Percentiles rank a stretch among this genome's conserved stretches.
These are phyloP conservation scores for Mayamaea pseudoterrestris DNA, from an alignment of 108 stramenopile genomes.

Conservation along the genomic window DNA sequence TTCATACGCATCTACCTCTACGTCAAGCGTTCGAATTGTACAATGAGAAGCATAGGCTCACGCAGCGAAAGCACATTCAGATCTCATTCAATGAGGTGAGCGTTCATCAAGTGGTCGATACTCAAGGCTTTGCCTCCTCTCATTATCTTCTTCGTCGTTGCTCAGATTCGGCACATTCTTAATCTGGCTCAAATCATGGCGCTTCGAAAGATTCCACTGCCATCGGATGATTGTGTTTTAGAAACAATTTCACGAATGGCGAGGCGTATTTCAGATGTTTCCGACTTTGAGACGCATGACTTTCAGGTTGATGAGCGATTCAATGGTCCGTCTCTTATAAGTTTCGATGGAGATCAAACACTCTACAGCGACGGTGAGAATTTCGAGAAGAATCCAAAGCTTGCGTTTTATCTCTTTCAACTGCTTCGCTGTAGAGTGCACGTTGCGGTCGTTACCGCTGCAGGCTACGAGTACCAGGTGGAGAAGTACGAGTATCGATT, in stretches of 20 bases:
- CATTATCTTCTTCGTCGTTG: no score
- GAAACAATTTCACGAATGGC: no score
- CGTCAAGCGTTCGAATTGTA: conserved; percentile 69
- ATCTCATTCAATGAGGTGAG: conserved; percentile 84
- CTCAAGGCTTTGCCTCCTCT: no score
- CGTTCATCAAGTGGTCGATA: no score
- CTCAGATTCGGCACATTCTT: conserved; percentile 85
- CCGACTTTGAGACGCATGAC: conserved; percentile 1
- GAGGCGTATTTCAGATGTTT: not conserved
- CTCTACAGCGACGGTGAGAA: conserved; percentile 84
- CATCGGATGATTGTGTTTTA: not conserved
- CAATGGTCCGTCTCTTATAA: conserved; percentile 68
- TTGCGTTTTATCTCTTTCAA: conserved; percentile 63
- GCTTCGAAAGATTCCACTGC: conserved; percentile 13
- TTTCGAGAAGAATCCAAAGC: conserved; percentile 73
- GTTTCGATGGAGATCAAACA: conserved; percentile 92
- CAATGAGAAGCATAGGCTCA: conserved; percentile 74
- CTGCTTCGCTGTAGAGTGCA: conserved; percentile 73
- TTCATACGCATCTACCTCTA: conserved; percentile 76
- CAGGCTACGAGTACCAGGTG: conserved; percentile 85
- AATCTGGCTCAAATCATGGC: conserved; percentile 89
- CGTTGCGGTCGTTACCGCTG: conserved; percentile 87
- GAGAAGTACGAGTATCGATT: conserved; percentile 80
- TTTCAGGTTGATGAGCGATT: not conserved
- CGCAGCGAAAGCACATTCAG: conserved; percentile 66